Base-by-base conservation (phyloP, 805 yeast genomes). In the Barnettozyma salicaria region DNA sequence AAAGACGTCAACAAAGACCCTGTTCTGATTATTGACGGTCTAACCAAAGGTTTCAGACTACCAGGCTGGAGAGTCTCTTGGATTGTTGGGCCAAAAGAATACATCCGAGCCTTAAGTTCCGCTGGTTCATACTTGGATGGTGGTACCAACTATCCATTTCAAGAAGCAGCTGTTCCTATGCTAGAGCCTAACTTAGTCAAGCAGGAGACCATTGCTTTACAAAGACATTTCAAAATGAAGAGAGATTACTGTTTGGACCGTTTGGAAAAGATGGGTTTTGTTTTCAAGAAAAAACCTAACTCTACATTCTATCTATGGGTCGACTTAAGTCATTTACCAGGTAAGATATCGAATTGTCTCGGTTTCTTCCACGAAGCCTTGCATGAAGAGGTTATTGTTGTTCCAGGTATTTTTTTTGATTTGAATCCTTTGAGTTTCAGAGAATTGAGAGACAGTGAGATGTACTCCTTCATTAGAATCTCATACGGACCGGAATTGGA, bases 61-160 rank as follows among this genome's bases (percentile, higher is more conserved):
- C 81, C 81, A 3, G 81, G 81, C 2, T 75, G 80, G 80, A 63
- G 81, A 56, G 69, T 71, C 9, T 74, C 80, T 47, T 75, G 81
- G 81, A 64, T 75, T 37, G 60, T 75, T 41, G 81, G 80, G 1
- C 81, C 81, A 13, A 78, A 73, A 47, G 75, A 71, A 35, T 75
- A 75, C 50, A 71, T 75, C 44, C 61, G 60, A 36, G 73, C 78
- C 4, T 62, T 75, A 42, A 63, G 74, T 35, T 70, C 77, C 19
- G 78, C 80, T 5, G 81, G 80, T 3, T 74, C 80, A 1, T 75
- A 61, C 42, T 56, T 75, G 41, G 81, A 75, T 43, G 81, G 81
- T 32, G 81, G 81, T 21, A 63, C 76, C 16, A 75, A 75, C 48
- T 72, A 74, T 20, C 80, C 80, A 1, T 74, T 75, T 64, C 81